Evolutionary conservation across 164 flowering plant species (phyloP), one percentile per base, ranked within the genome.

Genomic region (Platanus orientalis): DNA sequence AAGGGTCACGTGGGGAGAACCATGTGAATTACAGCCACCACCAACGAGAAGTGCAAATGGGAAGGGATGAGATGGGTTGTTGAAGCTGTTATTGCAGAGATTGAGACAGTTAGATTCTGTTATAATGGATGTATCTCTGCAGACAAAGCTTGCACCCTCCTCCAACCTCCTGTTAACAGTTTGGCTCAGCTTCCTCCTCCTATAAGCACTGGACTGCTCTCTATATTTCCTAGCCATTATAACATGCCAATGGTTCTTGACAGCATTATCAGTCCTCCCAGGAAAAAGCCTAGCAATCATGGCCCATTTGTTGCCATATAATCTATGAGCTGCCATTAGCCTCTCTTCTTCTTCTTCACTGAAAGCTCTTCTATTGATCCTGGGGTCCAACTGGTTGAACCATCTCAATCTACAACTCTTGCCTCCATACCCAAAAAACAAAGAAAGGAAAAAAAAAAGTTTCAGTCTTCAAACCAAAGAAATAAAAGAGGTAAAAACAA

Each of bases 401-500:
- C 93, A 87, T 61, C 93, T 79, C 69, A 84, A 60, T 58, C 93
- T 81, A 56, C 93, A 87, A 64, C 93, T 87, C 75, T 87, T 87
- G 19, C 93, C 93, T 87, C 57, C 17, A 27, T 42, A n/a, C 49
- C n/a, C n/a, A n/a, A n/a, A n/a, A n/a, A n/a, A n/a, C n/a, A n/a
- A n/a, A n/a, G n/a, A n/a, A 42, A 42, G 17, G 3, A 40, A 62
- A 42, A 20, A n/a, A n/a, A n/a, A n/a, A n/a, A n/a, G n/a, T n/a
- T n/a, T n/a, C n/a, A 42, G 47, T 32, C 36, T 4, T 32, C 17
- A 20, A n/a, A n/a, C 29, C 29, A 60, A 30, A 12, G 10, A 60
- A 59, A 4, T 23, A 49, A 50, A 26, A 25, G 6, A 57, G 26
- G 42, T 10, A 32, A 10, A 36, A 6, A 10, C 16, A 32, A 34